Percentiles rank a stretch among this genome's conserved stretches.
Evolutionary conservation across 78 protist genomes (phyloP).

Genomic region (Monocercomonoides exilis): DNA sequence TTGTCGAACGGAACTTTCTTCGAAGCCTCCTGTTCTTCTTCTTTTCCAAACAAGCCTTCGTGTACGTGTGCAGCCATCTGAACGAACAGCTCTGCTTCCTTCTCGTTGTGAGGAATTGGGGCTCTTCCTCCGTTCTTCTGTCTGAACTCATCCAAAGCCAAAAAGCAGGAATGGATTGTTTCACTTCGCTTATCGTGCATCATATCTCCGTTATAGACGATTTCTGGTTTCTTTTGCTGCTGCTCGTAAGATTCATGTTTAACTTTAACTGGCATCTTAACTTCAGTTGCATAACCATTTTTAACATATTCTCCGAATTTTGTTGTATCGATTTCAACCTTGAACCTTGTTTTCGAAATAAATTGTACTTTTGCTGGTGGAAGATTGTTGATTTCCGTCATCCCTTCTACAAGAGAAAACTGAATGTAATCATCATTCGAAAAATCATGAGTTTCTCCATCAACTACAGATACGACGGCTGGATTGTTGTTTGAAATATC

Average conservation of each 20-base stretch:
- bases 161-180: not conserved
- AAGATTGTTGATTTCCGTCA: constrained; percentile 64
- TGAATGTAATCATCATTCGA: constrained; percentile 71
- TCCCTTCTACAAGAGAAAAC: constrained; percentile 76
- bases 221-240: not conserved
- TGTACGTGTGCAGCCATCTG: not conserved
- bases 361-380: constrained; percentile 29
- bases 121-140: not conserved
- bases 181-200: not conserved
- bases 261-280: constrained; percentile 56
- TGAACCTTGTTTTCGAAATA: constrained; percentile 37
- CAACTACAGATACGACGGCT: constrained; percentile 63
- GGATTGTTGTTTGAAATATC: constrained; percentile 34
- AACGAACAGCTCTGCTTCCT: not conserved
- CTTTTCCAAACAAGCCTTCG: not conserved
- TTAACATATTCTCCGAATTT: constrained; percentile 17
- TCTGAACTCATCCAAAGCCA: not conserved
- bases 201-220: not conserved
- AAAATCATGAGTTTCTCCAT: constrained; percentile 57
- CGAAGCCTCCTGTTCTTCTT: too few species aligned
- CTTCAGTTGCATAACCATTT: constrained; percentile 79
- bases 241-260: constrained; percentile 39
- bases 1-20: too few species aligned
- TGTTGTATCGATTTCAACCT: constrained; percentile 66
- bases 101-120: not conserved